Evolutionary conservation across 495 filamentous ascomycete species (phyloP).

Genomic region (Monascus purpureus): DNA sequence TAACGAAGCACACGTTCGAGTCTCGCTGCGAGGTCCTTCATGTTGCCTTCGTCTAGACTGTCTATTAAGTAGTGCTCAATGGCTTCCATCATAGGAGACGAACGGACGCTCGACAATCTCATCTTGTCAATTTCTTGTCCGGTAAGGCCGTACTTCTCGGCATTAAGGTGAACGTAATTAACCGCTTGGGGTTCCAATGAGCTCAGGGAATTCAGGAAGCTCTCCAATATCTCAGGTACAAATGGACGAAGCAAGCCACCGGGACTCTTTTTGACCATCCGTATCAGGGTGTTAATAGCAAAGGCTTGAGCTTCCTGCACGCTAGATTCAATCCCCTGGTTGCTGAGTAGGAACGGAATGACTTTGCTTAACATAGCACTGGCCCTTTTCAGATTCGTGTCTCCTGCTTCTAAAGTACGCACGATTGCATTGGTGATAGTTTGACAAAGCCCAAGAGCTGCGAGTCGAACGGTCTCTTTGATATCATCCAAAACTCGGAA

Average conservation of each 20-base stretch:
- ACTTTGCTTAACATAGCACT: constrained; percentile 67
- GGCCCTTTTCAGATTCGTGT: constrained; percentile 51
- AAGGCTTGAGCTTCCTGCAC: constrained; percentile 72
- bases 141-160: constrained; percentile 69
- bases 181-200: constrained; percentile 74
- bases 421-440: constrained; percentile 70
- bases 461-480: constrained; percentile 72
- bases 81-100: constrained; percentile 85
- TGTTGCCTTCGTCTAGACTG: constrained; percentile 60
- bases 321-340: constrained; percentile 72
- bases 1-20: constrained; percentile 70
- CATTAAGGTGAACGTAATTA: constrained; percentile 86
- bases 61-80: constrained; percentile 77
- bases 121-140: constrained; percentile 76
- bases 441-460: constrained; percentile 70
- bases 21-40: constrained; percentile 53
- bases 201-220: constrained; percentile 65
- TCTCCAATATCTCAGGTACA: constrained; percentile 66
- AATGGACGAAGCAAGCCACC: constrained; percentile 61
- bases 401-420: constrained; percentile 69
- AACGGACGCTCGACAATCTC: constrained; percentile 61
- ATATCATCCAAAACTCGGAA: constrained; percentile 85
- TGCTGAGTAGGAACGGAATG: constrained; percentile 81
- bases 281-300: constrained; percentile 60
- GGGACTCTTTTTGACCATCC: constrained; percentile 73